A percentile compares a stretch with the other conserved stretches of the same genome.
phyloP scores from a whole-genome alignment of 2,329 filamentous ascomycete genomes.

The Hypocrella siamensis region DNA sequence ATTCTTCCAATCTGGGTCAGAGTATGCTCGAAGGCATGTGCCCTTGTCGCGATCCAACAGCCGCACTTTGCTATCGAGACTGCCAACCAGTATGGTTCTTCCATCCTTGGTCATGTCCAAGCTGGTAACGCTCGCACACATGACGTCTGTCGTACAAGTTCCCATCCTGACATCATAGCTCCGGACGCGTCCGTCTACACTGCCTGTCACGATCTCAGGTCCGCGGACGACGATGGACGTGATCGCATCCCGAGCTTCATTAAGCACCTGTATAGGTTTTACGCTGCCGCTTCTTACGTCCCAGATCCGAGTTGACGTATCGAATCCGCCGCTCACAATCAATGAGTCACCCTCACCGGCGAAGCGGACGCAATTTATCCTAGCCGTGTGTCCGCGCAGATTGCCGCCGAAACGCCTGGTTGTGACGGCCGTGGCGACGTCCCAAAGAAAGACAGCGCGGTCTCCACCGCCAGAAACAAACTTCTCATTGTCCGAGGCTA shows the following conservation, averaged over 20 bases:
- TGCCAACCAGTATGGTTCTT: conserved; percentile 57
- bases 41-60: conserved; percentile 70
- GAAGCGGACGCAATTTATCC: conserved; percentile 68
- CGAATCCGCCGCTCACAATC: conserved; percentile 58
- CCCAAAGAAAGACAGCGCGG: conserved; percentile 85
- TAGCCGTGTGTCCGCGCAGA: conserved; percentile 46
- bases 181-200: conserved; percentile 71
- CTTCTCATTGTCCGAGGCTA: conserved; percentile 61
- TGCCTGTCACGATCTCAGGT: conserved; percentile 52
- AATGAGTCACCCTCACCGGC: conserved; percentile 61
- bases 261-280: conserved; percentile 56
- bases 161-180: conserved; percentile 75
- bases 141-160: conserved; percentile 50
- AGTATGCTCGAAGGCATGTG: conserved; percentile 57
- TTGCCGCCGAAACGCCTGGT: conserved; percentile 55
- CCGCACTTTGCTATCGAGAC: conserved; percentile 60
- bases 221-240: conserved; percentile 30
- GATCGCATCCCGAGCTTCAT: conserved; percentile 59
- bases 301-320: conserved; percentile 65
- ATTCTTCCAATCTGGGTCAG: conserved; percentile 42
- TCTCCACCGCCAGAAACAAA: conserved; percentile 87
- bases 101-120: conserved; percentile 56
- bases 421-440: conserved; percentile 69
- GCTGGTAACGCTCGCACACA: conserved; percentile 60
- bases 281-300: conserved; percentile 39